Base-by-base conservation (phyloP, 1,284 basidiomycete species). In the Rhodotorula sp. region DNA sequence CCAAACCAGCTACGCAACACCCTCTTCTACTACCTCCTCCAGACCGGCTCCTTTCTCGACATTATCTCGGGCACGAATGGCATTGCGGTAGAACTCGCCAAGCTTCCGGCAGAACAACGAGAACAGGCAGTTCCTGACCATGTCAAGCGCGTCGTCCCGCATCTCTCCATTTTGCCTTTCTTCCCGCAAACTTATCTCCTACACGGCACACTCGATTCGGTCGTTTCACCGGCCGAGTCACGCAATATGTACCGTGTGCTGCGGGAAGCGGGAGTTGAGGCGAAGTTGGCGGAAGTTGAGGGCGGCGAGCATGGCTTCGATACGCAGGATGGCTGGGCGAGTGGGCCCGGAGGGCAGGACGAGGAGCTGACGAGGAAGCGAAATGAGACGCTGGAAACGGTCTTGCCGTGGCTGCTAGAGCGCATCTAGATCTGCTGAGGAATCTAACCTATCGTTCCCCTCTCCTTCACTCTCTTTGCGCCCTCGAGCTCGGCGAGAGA, bases 271-370 rank as follows among this genome's bases (percentile, higher is more conserved):
- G 59, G 64, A 1, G 59, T 56, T 18, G 64, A 59, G n/a, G 59
- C 55, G 20, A 48, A 34, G 30, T 26, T 60, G 22, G 44, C 34
- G 46, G 64, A 65, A 47, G 34, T 65, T 0, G 64, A 65, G 34
- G 64, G 64, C 7, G 64, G 58, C 5, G 64, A 37, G 5, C 64
- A 65, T 20, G 64, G 64, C 18, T 65, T 60, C 31, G 64, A 65
- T 24, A 48, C 54, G 20, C 52, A 48, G 2, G 47, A 9, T 2
- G 51, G 44, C 13, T 65, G 64, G 64, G 18, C 8, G 8, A 7
- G 13, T 4, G 13, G 34, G 1, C 64, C 64, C 1, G 64, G 58
- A 0, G 59, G 53, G 0, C 24, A 20, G 6, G 64, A 65, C 52
- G 13, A 13, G 10, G 59, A 55, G 34, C 24, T 65, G 18, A 60